These are phyloP conservation scores for Lecanoromycetidae sp. DNA, from an alignment of 2,329 filamentous ascomycete genomes.

Conservation along the genomic window DNA sequence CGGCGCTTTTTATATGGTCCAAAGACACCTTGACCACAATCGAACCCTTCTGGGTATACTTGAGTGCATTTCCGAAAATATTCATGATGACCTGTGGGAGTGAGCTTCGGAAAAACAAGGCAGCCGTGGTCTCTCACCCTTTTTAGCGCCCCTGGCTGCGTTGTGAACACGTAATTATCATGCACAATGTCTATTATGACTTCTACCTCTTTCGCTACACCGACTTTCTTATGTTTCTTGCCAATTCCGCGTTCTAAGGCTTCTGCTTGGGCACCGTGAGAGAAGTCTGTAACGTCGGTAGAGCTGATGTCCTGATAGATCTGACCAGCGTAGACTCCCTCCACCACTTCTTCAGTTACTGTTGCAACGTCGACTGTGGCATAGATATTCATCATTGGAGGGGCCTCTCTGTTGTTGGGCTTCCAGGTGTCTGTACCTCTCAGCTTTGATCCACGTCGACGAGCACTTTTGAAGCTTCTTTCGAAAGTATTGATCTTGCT, in stretches of 20 bases:
- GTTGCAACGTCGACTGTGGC: constrained; percentile 33
- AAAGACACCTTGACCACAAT: constrained; percentile 29
- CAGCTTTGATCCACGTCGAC: constrained; percentile 19
- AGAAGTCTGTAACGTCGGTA: constrained; percentile 13
- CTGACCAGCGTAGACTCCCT: constrained; percentile 43
- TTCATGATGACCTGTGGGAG: constrained; percentile 31
- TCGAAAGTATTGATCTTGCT: constrained; percentile 34
- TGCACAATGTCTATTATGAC: constrained; percentile 35
- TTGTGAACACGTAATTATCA: constrained; percentile 32
- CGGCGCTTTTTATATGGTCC: neutral
- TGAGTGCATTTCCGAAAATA: constrained; percentile 37
- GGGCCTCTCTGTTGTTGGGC: constrained; percentile 19
- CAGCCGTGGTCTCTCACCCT: constrained; percentile 23
- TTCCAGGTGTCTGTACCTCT: neutral
- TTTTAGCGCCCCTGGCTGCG: constrained; percentile 36
- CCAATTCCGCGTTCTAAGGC: constrained; percentile 8
- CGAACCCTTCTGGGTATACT: constrained; percentile 34
- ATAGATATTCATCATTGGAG: constrained; percentile 23
- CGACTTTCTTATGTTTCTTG: neutral
- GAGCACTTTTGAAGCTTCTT: constrained; percentile 19
- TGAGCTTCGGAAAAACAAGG: neutral
- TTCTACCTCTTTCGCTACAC: constrained; percentile 23
- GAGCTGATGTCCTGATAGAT: constrained; percentile 25
- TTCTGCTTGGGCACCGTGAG: constrained; percentile 6
- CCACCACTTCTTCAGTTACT: constrained; percentile 42